phyloP scores from a whole-genome alignment of 2,329 filamentous ascomycete species.

The Fusarium lyarnte region DNA sequence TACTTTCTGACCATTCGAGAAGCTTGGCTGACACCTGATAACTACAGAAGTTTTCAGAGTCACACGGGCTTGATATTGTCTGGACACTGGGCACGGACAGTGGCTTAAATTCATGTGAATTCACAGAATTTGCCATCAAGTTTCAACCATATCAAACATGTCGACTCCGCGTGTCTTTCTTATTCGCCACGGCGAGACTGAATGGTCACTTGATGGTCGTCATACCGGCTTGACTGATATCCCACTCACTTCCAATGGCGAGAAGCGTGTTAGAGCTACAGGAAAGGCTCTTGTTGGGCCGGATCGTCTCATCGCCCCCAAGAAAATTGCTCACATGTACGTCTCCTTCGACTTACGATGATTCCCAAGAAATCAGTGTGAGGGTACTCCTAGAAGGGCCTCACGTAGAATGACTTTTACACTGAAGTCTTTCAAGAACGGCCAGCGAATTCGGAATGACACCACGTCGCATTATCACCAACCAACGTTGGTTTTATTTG shows the following conservation, averaged over 20 bases:
- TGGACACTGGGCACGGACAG: neutral
- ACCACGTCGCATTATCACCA: neutral
- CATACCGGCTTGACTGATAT: conserved; percentile 91
- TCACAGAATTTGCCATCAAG: neutral
- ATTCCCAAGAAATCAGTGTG: neutral
- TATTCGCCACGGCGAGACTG: conserved; percentile 90
- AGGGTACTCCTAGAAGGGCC: neutral
- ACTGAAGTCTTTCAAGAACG: neutral
- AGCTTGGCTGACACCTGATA: neutral
- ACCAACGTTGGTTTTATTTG: neutral
- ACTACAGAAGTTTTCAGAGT: neutral
- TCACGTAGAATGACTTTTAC: neutral
- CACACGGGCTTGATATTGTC: neutral
- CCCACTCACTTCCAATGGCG: conserved; percentile 82
- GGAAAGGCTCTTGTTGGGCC: conserved; percentile 85
- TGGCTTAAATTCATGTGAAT: neutral
- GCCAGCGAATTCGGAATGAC: neutral
- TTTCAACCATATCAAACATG: conserved; percentile 38
- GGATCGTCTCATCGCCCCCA: conserved; percentile 85
- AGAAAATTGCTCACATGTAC: conserved; percentile 84
- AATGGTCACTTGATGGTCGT: conserved; percentile 88
- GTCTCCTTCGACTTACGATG: conserved; percentile 42
- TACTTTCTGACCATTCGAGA: neutral
- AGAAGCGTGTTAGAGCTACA: conserved; percentile 78
- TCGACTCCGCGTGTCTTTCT: conserved; percentile 79